Percentiles rank a stretch among this genome's conserved stretches.
Evolutionary conservation across 371 early-diverging fungal species (phyloP).

Genomic region (Quaeritorhiza haematococci): DNA sequence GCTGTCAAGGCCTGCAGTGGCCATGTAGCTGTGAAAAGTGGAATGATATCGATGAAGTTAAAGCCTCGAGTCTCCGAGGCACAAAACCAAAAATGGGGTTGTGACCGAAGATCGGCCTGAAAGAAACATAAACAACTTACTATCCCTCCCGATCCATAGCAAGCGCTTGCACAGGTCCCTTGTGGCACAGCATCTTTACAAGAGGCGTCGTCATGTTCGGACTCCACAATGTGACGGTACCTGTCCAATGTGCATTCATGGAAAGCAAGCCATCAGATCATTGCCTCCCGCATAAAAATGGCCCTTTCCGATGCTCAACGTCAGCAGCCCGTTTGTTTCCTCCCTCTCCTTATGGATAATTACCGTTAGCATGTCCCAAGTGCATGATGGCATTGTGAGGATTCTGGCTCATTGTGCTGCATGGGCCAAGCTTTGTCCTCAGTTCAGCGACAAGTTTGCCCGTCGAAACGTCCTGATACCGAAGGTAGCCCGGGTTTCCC

Average conservation of each 20-base stretch:
- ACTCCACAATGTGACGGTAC: constrained; percentile 90
- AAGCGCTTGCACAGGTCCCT: constrained; percentile 77
- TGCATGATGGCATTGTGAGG: constrained; percentile 91
- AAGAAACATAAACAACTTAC: too few species aligned
- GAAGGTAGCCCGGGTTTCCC: constrained; percentile 78
- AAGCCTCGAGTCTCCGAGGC: background rate
- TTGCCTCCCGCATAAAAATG: too few species aligned
- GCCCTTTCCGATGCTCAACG: too few species aligned
- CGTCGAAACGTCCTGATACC: constrained; percentile 96
- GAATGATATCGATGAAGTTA: background rate
- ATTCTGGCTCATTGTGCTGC: constrained; percentile 85
- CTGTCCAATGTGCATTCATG: constrained; percentile 2
- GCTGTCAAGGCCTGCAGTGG: constrained; percentile 88
- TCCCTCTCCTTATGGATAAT: too few species aligned
- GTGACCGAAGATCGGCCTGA: too few species aligned
- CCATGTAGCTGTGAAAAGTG: constrained; percentile 61
- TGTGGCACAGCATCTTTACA: constrained; percentile 94
- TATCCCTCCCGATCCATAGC: constrained; percentile 83
- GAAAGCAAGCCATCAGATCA: background rate
- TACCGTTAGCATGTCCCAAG: constrained; percentile 86
- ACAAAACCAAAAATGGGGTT: background rate
- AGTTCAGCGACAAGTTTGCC: constrained; percentile 84
- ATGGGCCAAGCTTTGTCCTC: constrained; percentile 73
- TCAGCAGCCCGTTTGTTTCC: too few species aligned
- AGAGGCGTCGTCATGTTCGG: constrained; percentile 76